A percentile compares a stretch with the other conserved stretches of the same genome.
These are phyloP conservation scores for Actinidia polygama DNA, from an alignment of 179 eudicot genomes.

Conservation along the genomic window DNA sequence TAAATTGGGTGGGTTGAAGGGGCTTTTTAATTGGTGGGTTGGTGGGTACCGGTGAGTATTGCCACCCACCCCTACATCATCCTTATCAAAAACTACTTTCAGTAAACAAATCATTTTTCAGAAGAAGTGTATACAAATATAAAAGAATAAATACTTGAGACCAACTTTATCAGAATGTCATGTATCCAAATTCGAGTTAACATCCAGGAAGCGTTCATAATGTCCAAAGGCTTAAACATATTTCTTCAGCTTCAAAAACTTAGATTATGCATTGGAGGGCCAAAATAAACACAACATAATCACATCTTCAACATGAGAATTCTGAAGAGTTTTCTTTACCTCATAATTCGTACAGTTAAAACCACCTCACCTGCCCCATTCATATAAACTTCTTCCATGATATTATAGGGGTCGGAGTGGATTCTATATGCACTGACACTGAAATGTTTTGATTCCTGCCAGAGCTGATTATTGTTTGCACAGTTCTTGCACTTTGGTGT, in stretches of 20 bases:
- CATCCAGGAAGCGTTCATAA: neutral
- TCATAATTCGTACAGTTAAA: slow-evolving; percentile 68
- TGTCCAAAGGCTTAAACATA: neutral
- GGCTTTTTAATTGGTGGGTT: too few relatives aligned
- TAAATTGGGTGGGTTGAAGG: too few relatives aligned
- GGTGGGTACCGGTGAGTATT: too few relatives aligned
- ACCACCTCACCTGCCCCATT: slow-evolving; percentile 94
- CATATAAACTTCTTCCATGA: slow-evolving; percentile 87
- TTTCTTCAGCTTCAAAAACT: neutral
- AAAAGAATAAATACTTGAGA: neutral
- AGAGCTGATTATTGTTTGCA: slow-evolving; percentile 54
- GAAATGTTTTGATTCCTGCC: slow-evolving; percentile 81
- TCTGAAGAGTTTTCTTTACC: slow-evolving; percentile 43
- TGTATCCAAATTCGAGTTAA: neutral
- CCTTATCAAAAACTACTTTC: neutral
- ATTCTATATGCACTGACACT: slow-evolving; percentile 67
- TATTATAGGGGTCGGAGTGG: slow-evolving; percentile 56
- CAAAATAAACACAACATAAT: neutral
- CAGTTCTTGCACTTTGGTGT: slow-evolving; percentile 86
- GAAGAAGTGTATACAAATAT: neutral
- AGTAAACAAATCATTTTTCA: slow-evolving; percentile 8
- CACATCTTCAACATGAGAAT: neutral
- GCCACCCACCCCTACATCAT: too few relatives aligned
- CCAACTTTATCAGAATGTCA: neutral
- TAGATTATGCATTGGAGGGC: too few relatives aligned